Base-by-base conservation (phyloP, 495 filamentous ascomycete species). In the Talaromyces thailandensis region DNA sequence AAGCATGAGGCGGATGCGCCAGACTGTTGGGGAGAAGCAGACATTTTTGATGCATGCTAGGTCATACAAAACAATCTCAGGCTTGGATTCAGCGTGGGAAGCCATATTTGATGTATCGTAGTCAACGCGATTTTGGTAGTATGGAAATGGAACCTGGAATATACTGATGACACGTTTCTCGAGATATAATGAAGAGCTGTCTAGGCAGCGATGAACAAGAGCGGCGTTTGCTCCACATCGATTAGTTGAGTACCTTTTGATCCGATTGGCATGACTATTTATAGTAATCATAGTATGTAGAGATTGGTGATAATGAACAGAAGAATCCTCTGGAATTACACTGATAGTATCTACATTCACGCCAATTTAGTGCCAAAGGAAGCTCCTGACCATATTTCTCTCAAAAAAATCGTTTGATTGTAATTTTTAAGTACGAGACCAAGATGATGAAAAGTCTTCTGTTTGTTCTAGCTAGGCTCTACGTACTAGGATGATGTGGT, bases 1-100 rank as follows among this genome's bases (percentile, higher is more conserved):
- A 26, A 77, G 74, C 68, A 79, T 73, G 16, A 79, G 64, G 64
- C 74, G 75, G 61, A 77, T 75, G 45, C 75, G 73, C 73, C 74
- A 79, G 55, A 74, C 74, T 50, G 65, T 66, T 11, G 76, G 76
- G 51, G 75, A 77, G 65, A 76, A 75, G 62, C 75, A 75, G 62
- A 68, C 60, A 35, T 69, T 67, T 67, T 76, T 73, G 60, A 63
- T 71, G 64, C 69, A 73, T 60, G 76, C 74, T 58, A 77, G 64
- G 63, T 79, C 76, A 52, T 75, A 76, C 28, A 77, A 58, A 50
- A 76, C 64, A 64, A 79, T 75, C 52, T 76, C 67, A 40, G 72
- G 65, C 12, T 55, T 11, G 0, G 23, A 14, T 57, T 74, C 68
- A n/a, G 56, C 29, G 48, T 68, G 59, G 61, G 64, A 24, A 24